Evolutionary conservation across 169 alveolate genomes (phyloP).

Genomic region (Eimeria sp.): DNA sequence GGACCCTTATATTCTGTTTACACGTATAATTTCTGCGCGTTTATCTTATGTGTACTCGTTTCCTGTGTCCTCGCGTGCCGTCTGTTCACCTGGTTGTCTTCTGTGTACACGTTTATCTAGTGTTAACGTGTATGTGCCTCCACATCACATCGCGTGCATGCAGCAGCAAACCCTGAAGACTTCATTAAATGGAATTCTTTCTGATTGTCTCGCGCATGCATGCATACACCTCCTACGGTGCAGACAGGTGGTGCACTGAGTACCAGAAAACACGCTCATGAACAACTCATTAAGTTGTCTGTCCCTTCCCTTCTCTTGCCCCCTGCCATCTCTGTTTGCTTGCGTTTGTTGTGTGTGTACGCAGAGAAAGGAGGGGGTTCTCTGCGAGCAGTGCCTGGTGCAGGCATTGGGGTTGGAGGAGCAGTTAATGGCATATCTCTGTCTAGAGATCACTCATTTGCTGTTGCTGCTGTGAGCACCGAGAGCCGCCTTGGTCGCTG

Average conservation of each 20-base stretch:
- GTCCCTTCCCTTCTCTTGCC: background rate
- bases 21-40: background rate
- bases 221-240: too few relatives aligned
- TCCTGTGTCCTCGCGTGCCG: too few relatives aligned
- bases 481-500: conserved; percentile 70
- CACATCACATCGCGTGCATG: background rate
- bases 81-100: background rate
- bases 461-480: conserved; percentile 71
- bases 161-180: too few relatives aligned
- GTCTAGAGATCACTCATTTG: background rate
- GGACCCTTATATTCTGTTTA: too few relatives aligned
- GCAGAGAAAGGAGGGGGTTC: conserved; percentile 22
- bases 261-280: too few relatives aligned
- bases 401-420: conserved; percentile 20
- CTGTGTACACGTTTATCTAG: background rate
- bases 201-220: too few relatives aligned
- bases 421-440: conserved; percentile 12
- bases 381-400: background rate
- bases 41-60: background rate
- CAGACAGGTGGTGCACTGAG: too few relatives aligned
- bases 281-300: background rate
- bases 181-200: too few relatives aligned
- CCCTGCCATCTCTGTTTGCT: too few relatives aligned
- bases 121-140: too few relatives aligned
- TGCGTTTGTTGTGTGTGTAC: background rate